A percentile compares a stretch with the other conserved stretches of the same genome.
phyloP scores from a whole-genome alignment of 805 yeast genomes.

The Candida sithepensis region DNA sequence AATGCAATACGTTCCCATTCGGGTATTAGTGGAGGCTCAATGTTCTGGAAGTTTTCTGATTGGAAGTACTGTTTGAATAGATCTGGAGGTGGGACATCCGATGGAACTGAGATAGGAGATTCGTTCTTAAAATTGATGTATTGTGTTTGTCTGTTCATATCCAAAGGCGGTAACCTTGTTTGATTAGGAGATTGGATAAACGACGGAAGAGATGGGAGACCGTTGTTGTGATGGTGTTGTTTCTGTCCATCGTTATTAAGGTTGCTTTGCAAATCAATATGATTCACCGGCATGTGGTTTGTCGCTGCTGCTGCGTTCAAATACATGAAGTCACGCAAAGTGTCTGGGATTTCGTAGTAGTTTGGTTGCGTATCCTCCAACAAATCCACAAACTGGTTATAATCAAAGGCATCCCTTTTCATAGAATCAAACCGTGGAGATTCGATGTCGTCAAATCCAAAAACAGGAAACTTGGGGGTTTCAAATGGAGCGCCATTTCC shows the following conservation, averaged over 20 bases:
- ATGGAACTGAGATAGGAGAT: conserved; percentile 6
- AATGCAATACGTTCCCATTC: conserved; percentile 10
- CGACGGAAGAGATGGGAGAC: background rate
- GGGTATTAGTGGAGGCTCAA: conserved; percentile 7
- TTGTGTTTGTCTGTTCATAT: background rate
- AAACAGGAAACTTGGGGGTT: background rate
- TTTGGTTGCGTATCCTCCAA: conserved; percentile 6
- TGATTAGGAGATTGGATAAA: background rate
- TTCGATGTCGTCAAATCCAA: conserved; percentile 3
- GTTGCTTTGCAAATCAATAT: background rate
- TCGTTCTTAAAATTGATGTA: conserved; percentile 1
- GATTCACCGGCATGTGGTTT: background rate
- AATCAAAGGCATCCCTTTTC: conserved; percentile 7
- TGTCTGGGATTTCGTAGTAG: conserved; percentile 22
- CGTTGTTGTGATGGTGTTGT: background rate
- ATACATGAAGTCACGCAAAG: conserved; percentile 38
- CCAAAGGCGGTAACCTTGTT: background rate
- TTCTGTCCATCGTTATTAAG: background rate
- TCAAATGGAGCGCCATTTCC: background rate
- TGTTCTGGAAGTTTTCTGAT: conserved; percentile 6
- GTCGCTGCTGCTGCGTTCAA: conserved; percentile 28
- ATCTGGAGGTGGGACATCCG: conserved; percentile 10
- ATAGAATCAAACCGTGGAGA: conserved; percentile 3
- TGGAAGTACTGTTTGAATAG: conserved; percentile 8
- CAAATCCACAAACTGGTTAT: conserved; percentile 9